These are phyloP conservation scores for Microbotryum lychnidis-dioicae DNA, from an alignment of 1,284 basidiomycete species.

Conservation along the genomic window DNA sequence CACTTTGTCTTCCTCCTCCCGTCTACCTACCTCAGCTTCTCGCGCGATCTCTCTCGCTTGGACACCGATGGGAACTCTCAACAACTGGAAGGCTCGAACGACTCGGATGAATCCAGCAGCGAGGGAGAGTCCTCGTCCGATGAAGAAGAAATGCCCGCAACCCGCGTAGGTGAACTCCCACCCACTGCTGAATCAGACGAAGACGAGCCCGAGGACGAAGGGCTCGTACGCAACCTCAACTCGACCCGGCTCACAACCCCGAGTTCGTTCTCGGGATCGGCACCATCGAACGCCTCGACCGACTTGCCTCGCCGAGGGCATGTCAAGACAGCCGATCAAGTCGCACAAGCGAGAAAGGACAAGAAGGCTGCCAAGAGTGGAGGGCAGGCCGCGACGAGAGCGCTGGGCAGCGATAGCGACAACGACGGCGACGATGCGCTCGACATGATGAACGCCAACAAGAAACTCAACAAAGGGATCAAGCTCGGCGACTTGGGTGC, in stretches of 20 bases:
- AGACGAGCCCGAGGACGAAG: neutral
- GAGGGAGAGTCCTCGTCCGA: neutral
- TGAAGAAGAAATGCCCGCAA: neutral
- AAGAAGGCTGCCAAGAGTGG: conserved; percentile 23
- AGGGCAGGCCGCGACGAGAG: conserved; percentile 27
- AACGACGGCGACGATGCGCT: conserved; percentile 16
- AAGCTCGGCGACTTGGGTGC: conserved; percentile 12
- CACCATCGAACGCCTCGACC: too few relatives aligned
- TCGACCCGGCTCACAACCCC: too few relatives aligned
- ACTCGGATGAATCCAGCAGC: neutral
- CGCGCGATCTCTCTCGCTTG: conserved; percentile 3
- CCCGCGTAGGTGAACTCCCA: conserved; percentile 1
- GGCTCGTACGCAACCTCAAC: too few relatives aligned
- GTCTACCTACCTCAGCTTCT: neutral
- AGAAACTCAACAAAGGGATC: conserved; percentile 10
- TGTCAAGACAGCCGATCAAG: conserved; percentile 1
- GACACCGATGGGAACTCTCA: neutral
- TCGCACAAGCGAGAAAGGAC: conserved; percentile 11
- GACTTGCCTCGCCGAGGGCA: neutral
- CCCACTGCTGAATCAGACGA: conserved; percentile 1
- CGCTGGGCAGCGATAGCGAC: conserved; percentile 2
- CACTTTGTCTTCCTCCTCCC: neutral
- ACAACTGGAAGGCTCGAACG: neutral
- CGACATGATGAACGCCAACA: conserved; percentile 14
- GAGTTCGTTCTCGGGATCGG: too few relatives aligned